Base-by-base conservation (phyloP, 805 yeast species). In the Starmerella potacharoeniae region DNA sequence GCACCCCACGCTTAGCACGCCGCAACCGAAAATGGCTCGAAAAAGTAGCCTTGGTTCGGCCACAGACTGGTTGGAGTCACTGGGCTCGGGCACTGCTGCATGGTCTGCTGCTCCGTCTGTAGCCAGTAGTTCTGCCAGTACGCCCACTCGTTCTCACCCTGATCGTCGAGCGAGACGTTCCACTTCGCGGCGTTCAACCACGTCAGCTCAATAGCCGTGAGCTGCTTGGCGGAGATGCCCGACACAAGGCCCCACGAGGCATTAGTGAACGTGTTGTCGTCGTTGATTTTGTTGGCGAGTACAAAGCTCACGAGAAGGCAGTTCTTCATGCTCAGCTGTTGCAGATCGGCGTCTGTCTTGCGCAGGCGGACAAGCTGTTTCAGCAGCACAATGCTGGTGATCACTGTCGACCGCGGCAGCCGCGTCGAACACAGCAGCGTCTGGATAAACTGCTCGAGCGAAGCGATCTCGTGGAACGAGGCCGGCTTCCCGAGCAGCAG, bases 161-260 rank as follows among this genome's bases (percentile, higher is more conserved):
- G 41, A 13, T 53, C 55, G 31, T 53, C 56, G 11, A 58, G 49
- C 16, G 50, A 33, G 10, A 60, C 42, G 11, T 40, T 16, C 63
- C 63, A 60, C 2, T 46, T 63, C 13, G 57, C 33, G 5, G 54
- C 55, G 17, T 48, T 52, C 57, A 87, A 75, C 91, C 95, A 91
- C 46, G 72, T 73, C 53, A 77, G 78, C 72, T 91, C 98, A 58
- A 80, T 71, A 16, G 67, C 64, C 64, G 90, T 88, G 59, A 91
- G 75, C 37, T 76, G 69, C 2, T 65, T 65, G 49, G 86, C 74
- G 6, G 79, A 70, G 59, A 91, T 76, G 17, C 95, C 95, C 5
- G 96, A 86, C n/a, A 97, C 97, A 58, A 88, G 89, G 43, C 88
- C 79, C 98, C 98, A 91, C 7, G 96, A 87, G 65, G 82, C 83